These are phyloP conservation scores for Skeletonema tropicum DNA, from an alignment of 108 stramenopile species.

Conservation along the genomic window DNA sequence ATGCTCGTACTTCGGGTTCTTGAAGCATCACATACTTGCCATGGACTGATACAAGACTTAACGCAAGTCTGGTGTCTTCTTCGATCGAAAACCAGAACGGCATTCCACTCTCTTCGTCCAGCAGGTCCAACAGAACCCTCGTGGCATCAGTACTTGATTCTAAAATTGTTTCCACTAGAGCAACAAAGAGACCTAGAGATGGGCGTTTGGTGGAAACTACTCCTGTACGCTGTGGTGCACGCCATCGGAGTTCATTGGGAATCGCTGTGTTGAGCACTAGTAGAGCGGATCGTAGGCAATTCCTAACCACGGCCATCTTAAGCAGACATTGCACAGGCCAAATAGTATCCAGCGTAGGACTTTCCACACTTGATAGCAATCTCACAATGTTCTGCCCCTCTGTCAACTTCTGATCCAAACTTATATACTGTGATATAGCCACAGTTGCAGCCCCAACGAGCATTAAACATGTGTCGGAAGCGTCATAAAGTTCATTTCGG, in stretches of 20 bases:
- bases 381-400: constrained; percentile 36
- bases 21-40: constrained; percentile 62
- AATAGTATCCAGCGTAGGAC: constrained; percentile 39
- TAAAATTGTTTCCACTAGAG: constrained; percentile 60
- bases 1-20: constrained; percentile 69
- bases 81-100: constrained; percentile 75
- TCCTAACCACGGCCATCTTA: constrained; percentile 65
- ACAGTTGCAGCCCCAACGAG: constrained; percentile 54
- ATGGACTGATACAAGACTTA: constrained; percentile 59
- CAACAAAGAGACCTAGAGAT: constrained; percentile 57
- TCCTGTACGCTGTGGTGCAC: constrained; percentile 22
- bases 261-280: constrained; percentile 72
- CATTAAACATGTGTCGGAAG: constrained; percentile 70
- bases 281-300: constrained; percentile 63
- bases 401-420: not conserved
- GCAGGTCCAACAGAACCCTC: constrained; percentile 55
- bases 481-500: constrained; percentile 64
- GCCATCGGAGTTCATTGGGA: constrained; percentile 78
- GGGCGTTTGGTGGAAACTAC: constrained; percentile 21
- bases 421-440: constrained; percentile 44
- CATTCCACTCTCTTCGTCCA: constrained; percentile 56
- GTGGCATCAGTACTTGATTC: constrained; percentile 56
- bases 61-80: constrained; percentile 57
- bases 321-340: constrained; percentile 81
- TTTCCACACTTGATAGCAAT: constrained; percentile 25